phyloP scores from a whole-genome alignment of 73 alveolate genomes.

The Paramecium pentaurelia region DNA sequence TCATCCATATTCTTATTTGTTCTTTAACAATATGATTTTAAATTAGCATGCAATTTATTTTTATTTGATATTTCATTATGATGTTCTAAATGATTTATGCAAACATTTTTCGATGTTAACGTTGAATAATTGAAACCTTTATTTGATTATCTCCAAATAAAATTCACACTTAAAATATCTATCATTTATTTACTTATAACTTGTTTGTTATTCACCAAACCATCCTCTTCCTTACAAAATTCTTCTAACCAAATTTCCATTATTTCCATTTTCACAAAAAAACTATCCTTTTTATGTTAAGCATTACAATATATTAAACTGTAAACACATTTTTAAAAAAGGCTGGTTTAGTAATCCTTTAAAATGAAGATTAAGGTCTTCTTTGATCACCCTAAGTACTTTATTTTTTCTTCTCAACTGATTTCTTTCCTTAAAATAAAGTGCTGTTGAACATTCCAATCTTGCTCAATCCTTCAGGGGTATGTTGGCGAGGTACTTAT shows the following conservation, averaged over 20 bases:
- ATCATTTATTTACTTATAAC: not conserved
- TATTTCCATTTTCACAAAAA: constrained; percentile 23
- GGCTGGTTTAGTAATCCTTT: not conserved
- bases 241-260: constrained; percentile 7
- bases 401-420: not conserved
- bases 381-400: not conserved
- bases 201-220: not conserved
- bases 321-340: not conserved
- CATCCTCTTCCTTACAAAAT: not conserved
- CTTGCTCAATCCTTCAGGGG: not conserved
- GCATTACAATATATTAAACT: not conserved
- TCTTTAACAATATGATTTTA: not conserved
- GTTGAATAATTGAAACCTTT: not conserved
- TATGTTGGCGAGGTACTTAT: not conserved
- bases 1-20: constrained; percentile 3
- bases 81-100: constrained; percentile 10
- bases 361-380: not conserved
- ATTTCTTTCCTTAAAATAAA: not conserved
- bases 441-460: not conserved
- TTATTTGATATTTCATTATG: constrained; percentile 23
- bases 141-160: not conserved
- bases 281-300: not conserved
- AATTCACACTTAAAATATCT: not conserved
- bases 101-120: not conserved
- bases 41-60: not conserved